Conservation (phyloP, 2,329 filamentous ascomycete genomes). For the Clonostachys solani region DNA sequence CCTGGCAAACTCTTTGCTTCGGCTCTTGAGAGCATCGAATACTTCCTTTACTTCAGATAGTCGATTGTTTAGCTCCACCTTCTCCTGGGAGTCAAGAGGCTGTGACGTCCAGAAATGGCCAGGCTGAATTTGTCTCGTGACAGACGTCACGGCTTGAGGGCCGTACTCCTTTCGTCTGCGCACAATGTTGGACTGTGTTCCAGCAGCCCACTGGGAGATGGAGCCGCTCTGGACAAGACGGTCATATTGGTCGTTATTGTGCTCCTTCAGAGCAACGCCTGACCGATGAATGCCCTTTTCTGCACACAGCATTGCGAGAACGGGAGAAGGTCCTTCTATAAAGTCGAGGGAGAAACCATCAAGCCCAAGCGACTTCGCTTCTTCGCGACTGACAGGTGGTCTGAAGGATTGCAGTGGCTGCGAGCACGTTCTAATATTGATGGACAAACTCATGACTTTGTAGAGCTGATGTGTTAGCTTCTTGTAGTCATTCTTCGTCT, state of each 20-base stretch:
- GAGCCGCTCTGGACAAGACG: conserved; percentile 51
- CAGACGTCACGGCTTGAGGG: conserved; percentile 64
- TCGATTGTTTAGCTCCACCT: conserved; percentile 53
- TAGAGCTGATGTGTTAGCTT: conserved; percentile 65
- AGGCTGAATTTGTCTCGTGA: conserved; percentile 52
- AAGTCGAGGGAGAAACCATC: conserved; percentile 78
- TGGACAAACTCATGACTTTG: conserved; percentile 58
- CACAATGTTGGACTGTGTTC: conserved; percentile 59
- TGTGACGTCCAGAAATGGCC: conserved; percentile 75
- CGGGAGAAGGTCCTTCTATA: conserved; percentile 73
- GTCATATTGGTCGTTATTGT: conserved; percentile 65
- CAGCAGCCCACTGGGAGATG: conserved; percentile 68
- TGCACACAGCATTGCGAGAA: conserved; percentile 84
- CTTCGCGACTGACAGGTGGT: conserved; percentile 47
- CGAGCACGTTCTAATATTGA: conserved; percentile 65
- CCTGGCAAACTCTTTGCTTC: conserved; percentile 24
- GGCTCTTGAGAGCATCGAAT: conserved; percentile 21
- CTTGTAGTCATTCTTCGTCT: conserved; percentile 70
- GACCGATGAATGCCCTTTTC: conserved; percentile 65
- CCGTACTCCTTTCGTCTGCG: conserved; percentile 78
- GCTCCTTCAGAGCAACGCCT: conserved; percentile 59
- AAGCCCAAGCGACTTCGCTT: conserved; percentile 60
- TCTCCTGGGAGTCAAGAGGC: conserved; percentile 65
- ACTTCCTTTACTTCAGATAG: conserved; percentile 37
- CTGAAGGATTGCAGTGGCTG: conserved; percentile 49